A percentile compares a stretch with the other conserved stretches of the same genome.
phyloP scores from a whole-genome alignment of 2,329 filamentous ascomycete genomes.

The Fusarium nodosum region DNA sequence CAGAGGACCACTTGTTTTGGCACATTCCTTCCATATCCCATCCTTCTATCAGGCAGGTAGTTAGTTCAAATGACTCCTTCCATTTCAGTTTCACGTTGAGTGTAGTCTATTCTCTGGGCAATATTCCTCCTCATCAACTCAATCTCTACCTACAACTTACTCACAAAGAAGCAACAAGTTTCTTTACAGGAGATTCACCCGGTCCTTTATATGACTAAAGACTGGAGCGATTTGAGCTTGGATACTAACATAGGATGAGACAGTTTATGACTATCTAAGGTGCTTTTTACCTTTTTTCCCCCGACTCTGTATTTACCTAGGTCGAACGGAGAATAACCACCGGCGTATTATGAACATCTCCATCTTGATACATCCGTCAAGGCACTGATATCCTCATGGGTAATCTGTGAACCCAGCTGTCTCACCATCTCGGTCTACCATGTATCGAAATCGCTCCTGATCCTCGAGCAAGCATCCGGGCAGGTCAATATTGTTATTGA shows the following conservation, averaged over 20 bases:
- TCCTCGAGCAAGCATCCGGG: slow-evolving; percentile 62
- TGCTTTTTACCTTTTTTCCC: no score
- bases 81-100: neutral
- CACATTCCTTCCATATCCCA: slow-evolving; percentile 32
- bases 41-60: neutral
- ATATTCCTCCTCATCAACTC: neutral
- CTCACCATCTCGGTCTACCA: slow-evolving; percentile 61
- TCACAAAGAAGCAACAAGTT: neutral
- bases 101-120: neutral
- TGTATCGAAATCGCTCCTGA: slow-evolving; percentile 59
- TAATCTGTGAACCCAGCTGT: slow-evolving; percentile 65
- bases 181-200: neutral
- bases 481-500: slow-evolving; percentile 66
- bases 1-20: slow-evolving; percentile 21
- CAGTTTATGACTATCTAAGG: slow-evolving; percentile 6
- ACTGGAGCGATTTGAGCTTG: neutral
- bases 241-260: neutral
- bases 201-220: neutral
- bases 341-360: neutral
- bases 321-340: neutral
- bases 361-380: neutral
- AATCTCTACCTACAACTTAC: neutral
- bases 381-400: slow-evolving; percentile 41
- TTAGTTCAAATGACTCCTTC: slow-evolving; percentile 9
- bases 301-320: neutral